Percentiles rank a stretch among this genome's conserved stretches.
Conservation (phyloP, 352 stramenopile genomes). For the Globisporangium heterothallicum region DNA sequence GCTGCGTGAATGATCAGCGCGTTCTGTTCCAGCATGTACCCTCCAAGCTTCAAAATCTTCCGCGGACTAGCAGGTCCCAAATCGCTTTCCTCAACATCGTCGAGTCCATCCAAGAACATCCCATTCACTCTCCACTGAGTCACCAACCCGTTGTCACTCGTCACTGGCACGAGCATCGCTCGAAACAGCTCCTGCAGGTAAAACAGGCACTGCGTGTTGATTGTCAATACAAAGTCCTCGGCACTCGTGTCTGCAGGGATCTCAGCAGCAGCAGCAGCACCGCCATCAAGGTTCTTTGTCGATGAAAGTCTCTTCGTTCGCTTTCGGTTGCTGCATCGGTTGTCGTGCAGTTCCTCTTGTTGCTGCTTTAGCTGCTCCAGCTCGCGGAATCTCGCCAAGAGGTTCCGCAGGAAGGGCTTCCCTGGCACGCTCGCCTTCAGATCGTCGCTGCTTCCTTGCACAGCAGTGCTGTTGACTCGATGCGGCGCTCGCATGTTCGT, state of each 20-base stretch:
- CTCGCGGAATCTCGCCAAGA: constrained; percentile 4
- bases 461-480: too few relatives aligned
- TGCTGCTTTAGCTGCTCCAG: constrained; percentile 4
- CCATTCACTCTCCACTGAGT: constrained; percentile 16
- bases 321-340: not conserved
- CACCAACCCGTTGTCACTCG: constrained; percentile 10
- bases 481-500: too few relatives aligned
- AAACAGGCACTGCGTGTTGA: constrained; percentile 17
- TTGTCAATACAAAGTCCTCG: constrained; percentile 6
- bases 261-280: not conserved
- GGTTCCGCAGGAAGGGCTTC: constrained; percentile 14
- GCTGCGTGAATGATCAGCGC: constrained; percentile 7
- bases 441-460: too few relatives aligned
- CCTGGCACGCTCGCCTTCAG: constrained; percentile 6
- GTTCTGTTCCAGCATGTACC: constrained; percentile 15
- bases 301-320: not conserved
- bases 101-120: constrained; percentile 6
- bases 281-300: not conserved
- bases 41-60: constrained; percentile 14
- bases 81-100: constrained; percentile 1
- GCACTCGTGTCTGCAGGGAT: not conserved
- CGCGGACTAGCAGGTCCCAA: constrained; percentile 11
- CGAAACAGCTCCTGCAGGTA: constrained; percentile 18
- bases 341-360: not conserved
- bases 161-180: constrained; percentile 13